These are phyloP conservation scores for Suillus clintonianus DNA, from an alignment of 768 basidiomycete genomes.

Conservation along the genomic window DNA sequence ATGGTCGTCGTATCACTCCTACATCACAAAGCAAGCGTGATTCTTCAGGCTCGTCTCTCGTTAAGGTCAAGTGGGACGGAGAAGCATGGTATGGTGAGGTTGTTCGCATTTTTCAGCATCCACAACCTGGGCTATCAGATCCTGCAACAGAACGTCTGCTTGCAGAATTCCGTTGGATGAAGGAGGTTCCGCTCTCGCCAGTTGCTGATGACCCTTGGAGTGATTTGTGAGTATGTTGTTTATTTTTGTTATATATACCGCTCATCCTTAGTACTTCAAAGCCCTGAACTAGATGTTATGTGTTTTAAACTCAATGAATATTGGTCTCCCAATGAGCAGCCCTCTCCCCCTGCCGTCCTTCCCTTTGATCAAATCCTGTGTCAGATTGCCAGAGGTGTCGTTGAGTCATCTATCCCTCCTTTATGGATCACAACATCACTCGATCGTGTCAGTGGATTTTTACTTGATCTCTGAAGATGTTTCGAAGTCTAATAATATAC, in stretches of 20 bases:
- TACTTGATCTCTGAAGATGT: too few relatives aligned
- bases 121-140: constrained; percentile 11
- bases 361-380: constrained; percentile 15
- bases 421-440: constrained; percentile 24
- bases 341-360: constrained; percentile 13
- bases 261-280: background rate
- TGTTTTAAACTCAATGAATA: constrained; percentile 14
- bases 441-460: background rate
- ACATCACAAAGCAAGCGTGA: background rate
- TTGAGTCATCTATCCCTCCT: constrained; percentile 8
- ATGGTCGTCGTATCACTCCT: constrained; percentile 17
- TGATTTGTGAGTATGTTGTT: constrained; percentile 10
- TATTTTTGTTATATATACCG: background rate
- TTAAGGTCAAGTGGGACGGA: constrained; percentile 6
- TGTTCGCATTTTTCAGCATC: constrained; percentile 12
- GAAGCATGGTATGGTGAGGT: constrained; percentile 15
- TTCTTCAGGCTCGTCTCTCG: constrained; percentile 15
- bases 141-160: background rate
- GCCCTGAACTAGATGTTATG: constrained; percentile 22
- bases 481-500: too few relatives aligned
- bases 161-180: constrained; percentile 9
- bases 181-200: background rate
- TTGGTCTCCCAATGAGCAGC: background rate
- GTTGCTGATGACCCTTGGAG: constrained; percentile 11
- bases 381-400: constrained; percentile 14